These are phyloP conservation scores for Saccharum hybrid DNA, from an alignment of 202 grass and related monocot species.

Conservation along the genomic window DNA sequence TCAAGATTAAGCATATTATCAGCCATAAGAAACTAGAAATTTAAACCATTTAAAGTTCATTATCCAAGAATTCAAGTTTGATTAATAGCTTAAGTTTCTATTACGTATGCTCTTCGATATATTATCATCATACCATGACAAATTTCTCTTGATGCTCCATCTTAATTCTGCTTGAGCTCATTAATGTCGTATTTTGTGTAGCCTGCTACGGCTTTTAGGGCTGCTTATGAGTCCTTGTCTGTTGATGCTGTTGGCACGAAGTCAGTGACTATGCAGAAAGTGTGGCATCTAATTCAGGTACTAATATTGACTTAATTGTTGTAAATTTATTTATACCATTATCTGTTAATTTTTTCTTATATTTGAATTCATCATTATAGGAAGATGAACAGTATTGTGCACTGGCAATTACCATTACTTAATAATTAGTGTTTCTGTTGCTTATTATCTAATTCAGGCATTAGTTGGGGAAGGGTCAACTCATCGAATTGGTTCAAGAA, in stretches of 20 bases:
- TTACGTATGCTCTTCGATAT: conserved; percentile 15
- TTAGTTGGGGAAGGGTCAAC: conserved; percentile 73
- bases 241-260: conserved; percentile 67
- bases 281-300: conserved; percentile 97
- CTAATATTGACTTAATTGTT: conserved; percentile 10
- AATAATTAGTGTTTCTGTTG: conserved; percentile 26
- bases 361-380: conserved; percentile 10
- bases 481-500: conserved; percentile 67
- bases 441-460: conserved; percentile 65
- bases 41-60: conserved; percentile 12
- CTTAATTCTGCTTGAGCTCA: conserved; percentile 31
- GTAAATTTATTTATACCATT: background rate
- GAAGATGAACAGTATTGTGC: background rate
- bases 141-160: conserved; percentile 28
- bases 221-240: conserved; percentile 77
- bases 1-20: conserved; percentile 31
- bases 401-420: conserved; percentile 20
- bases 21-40: conserved; percentile 13
- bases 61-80: conserved; percentile 31
- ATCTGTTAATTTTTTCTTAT: background rate
- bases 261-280: conserved; percentile 94
- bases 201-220: conserved; percentile 75
- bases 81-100: conserved; percentile 21
- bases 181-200: conserved; percentile 56
- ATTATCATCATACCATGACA: background rate